phyloP scores from a whole-genome alignment of 1,139 yeast species.

The Geotrichum histeridarum region DNA sequence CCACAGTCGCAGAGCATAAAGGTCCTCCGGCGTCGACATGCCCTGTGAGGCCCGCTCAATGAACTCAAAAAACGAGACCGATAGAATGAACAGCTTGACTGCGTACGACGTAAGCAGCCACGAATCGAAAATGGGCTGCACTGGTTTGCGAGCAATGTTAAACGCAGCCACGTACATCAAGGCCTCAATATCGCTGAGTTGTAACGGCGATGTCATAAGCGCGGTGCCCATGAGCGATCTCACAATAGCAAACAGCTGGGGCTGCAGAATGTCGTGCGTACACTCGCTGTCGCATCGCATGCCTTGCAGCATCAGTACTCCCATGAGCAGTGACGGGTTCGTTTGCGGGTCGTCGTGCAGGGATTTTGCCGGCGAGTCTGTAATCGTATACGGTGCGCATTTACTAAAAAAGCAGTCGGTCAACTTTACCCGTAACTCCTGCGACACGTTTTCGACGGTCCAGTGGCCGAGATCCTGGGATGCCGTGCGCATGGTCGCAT shows the following conservation, averaged over 20 bases:
- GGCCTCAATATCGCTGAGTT: slow-evolving; percentile 54
- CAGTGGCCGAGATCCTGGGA: slow-evolving; percentile 42
- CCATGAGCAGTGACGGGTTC: slow-evolving; percentile 21
- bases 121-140: slow-evolving; percentile 46
- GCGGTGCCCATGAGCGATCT: slow-evolving; percentile 46
- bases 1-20: slow-evolving; percentile 49
- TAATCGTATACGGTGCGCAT: slow-evolving; percentile 22
- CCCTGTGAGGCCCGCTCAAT: slow-evolving; percentile 23
- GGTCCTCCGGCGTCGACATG: slow-evolving; percentile 37
- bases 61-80: slow-evolving; percentile 41
- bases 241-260: slow-evolving; percentile 43
- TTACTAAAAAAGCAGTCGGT: slow-evolving; percentile 21
- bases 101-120: slow-evolving; percentile 49
- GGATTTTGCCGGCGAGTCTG: not conserved
- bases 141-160: slow-evolving; percentile 48
- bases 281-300: slow-evolving; percentile 43
- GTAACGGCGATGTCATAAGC: slow-evolving; percentile 46
- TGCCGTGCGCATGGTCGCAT: slow-evolving; percentile 33
- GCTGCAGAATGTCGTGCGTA: slow-evolving; percentile 44
- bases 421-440: slow-evolving; percentile 22
- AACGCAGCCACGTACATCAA: slow-evolving; percentile 48
- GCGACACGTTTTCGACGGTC: slow-evolving; percentile 31
- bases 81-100: slow-evolving; percentile 44
- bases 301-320: slow-evolving; percentile 27
- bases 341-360: not conserved